Base-by-base conservation (phyloP, 23 red algal genomes). In the Gracilaria vermiculophylla region DNA sequence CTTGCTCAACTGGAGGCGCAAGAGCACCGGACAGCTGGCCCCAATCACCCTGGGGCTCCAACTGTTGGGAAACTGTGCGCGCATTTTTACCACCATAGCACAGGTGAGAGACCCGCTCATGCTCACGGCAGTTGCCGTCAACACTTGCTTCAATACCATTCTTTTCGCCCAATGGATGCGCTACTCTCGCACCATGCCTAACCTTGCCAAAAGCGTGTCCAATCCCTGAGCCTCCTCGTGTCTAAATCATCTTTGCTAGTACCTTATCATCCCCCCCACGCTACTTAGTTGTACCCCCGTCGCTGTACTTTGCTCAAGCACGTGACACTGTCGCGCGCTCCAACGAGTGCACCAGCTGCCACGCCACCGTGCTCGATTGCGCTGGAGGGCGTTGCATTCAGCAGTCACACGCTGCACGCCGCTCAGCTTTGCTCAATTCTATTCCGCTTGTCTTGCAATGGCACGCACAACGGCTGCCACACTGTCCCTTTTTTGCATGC, bases 21-120 rank as follows among this genome's bases (percentile, higher is more conserved):
- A 94, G 51, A 76, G 50, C 32, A 95, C 93, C 9, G 97, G 97
- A 44, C 66, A 99, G 56, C 91, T 96, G n/a, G 82, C 78, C 45
- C 81, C 91, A 16, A 86, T 94, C 48, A 99, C 97, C 33, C 62
- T 99, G 32, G 87, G 57, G 12, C 87, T 99, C 42, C 92, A 95
- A 83, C 42, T 95, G 10, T 28, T 90, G 40, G 97, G 97, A 31
- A 99, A 99, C 65, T 41, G 93, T 27, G 97, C 97, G 1, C 82
- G 97, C 11, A 69, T 99, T 55, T 99, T 99, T 72, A 99, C 97
- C 20, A 99, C 97, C 17, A 40, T 95, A 24, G 92, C 94, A 1
- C 92, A 93, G 53, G 90, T 99, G 33, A 19, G 81, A 65, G 89
- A 97, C 61, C 71, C 84, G 33, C 72, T 95, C 66, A 88, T 95